phyloP scores from a whole-genome alignment of 2,329 filamentous ascomycete genomes.

The Colletotrichum tropicale region DNA sequence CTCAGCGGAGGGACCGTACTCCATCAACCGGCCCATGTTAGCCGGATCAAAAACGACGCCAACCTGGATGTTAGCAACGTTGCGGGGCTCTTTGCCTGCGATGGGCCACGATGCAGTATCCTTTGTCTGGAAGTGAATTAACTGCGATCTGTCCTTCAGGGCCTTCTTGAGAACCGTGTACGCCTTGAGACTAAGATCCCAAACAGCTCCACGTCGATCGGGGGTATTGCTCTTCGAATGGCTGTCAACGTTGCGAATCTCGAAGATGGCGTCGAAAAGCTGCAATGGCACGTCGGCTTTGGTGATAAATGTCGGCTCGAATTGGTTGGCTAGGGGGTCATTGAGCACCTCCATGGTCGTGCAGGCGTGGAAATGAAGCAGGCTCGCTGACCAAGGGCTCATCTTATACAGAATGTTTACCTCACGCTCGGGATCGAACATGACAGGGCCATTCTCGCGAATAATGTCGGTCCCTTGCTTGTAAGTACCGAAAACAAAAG shows the following conservation, averaged over 20 bases:
- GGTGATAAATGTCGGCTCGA: conserved; percentile 82
- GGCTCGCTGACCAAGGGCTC: conserved; percentile 79
- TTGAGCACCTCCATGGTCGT: conserved; percentile 77
- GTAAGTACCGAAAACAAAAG: conserved; percentile 58
- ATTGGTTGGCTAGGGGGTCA: conserved; percentile 77
- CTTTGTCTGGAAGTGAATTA: conserved; percentile 64
- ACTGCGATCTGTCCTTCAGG: conserved; percentile 74
- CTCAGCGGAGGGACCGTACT: conserved; percentile 87
- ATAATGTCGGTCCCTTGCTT: conserved; percentile 44
- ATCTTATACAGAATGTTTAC: conserved; percentile 92
- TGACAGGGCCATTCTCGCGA: conserved; percentile 62
- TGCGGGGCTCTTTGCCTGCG: conserved; percentile 23
- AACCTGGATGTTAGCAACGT: conserved; percentile 54
- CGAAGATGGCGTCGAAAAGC: conserved; percentile 55
- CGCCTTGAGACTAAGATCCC: conserved; percentile 59
- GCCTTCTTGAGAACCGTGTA: conserved; percentile 72
- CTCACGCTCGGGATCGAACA: conserved; percentile 77
- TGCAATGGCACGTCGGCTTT: conserved; percentile 60
- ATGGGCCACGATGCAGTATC: conserved; percentile 49
- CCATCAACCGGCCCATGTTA: conserved; percentile 77
- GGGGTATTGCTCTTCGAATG: conserved; percentile 25
- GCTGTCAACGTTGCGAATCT: conserved; percentile 37
- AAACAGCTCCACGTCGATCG: conserved; percentile 48
- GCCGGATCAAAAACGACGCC: conserved; percentile 75
- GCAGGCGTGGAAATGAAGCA: conserved; percentile 76